Conservation (phyloP, 73 alveolate genomes). For the Paramecium pentaurelia region DNA sequence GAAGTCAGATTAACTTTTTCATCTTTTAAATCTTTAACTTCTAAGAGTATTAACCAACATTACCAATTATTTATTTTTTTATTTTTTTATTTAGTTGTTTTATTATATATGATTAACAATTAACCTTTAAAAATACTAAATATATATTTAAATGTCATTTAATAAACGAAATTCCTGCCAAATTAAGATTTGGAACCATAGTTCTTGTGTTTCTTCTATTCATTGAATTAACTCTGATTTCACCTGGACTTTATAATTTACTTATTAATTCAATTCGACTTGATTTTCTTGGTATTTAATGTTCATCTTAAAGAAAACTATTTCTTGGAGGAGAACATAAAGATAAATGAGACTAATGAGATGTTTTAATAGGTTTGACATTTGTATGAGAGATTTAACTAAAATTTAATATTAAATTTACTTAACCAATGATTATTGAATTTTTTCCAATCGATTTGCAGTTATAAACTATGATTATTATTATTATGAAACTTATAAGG, state of each 20-base stretch:
- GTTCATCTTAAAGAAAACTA: not conserved
- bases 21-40: constrained; percentile 75
- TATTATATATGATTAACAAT: too few species aligned
- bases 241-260: not conserved
- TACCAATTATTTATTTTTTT: too few species aligned
- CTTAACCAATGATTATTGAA: not conserved
- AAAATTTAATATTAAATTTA: not conserved
- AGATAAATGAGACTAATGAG: not conserved
- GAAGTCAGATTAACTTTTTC: constrained; percentile 77
- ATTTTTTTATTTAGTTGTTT: not conserved
- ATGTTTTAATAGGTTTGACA: not conserved
- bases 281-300: not conserved
- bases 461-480: not conserved
- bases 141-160: not conserved
- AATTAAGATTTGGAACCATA: not conserved
- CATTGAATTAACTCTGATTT: not conserved
- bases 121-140: not conserved
- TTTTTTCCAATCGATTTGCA: not conserved
- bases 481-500: not conserved
- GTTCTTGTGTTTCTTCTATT: not conserved
- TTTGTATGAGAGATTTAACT: not conserved
- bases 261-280: not conserved
- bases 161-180: not conserved
- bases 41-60: constrained; percentile 66
- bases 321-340: not conserved